Evolutionary conservation across 2,329 filamentous ascomycete species (phyloP).

Genomic region (Pestalotiopsis sp.): DNA sequence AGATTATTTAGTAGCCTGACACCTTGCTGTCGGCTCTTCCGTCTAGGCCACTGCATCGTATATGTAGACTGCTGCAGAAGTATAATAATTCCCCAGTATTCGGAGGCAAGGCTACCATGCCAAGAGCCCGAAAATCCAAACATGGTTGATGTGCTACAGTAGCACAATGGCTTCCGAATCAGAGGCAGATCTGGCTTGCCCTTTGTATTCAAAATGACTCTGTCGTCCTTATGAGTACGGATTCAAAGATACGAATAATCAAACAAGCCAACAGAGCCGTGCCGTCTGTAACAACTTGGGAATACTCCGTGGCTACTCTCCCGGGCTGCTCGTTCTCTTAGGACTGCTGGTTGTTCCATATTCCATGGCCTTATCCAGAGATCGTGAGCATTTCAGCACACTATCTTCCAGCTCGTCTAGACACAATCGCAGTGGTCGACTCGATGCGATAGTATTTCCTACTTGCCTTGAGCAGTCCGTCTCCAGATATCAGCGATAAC

Average conservation of each 20-base stretch:
- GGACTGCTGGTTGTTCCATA: too few relatives aligned
- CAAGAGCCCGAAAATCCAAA: background rate
- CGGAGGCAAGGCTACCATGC: background rate
- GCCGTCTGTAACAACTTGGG: too few relatives aligned
- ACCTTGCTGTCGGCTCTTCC: background rate
- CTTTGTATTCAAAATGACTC: background rate
- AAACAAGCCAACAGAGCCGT: too few relatives aligned
- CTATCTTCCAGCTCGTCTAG: too few relatives aligned
- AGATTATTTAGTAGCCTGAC: conserved; percentile 12
- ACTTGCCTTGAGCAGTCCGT: background rate
- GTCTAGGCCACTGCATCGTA: background rate
- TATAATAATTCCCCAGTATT: background rate
- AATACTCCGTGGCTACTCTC: too few relatives aligned
- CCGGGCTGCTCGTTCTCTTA: too few relatives aligned
- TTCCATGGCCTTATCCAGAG: too few relatives aligned
- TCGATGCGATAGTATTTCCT: background rate
- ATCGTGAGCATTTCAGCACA: too few relatives aligned
- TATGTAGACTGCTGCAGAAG: background rate
- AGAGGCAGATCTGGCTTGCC: background rate
- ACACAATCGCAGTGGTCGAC: background rate
- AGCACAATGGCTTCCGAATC: background rate
- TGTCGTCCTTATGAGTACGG: too few relatives aligned
- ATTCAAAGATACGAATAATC: too few relatives aligned
- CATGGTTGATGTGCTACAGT: background rate
- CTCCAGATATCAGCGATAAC: background rate